Base-by-base conservation (phyloP, 1,284 basidiomycete genomes). In the Ceraceosorus guamensis region DNA sequence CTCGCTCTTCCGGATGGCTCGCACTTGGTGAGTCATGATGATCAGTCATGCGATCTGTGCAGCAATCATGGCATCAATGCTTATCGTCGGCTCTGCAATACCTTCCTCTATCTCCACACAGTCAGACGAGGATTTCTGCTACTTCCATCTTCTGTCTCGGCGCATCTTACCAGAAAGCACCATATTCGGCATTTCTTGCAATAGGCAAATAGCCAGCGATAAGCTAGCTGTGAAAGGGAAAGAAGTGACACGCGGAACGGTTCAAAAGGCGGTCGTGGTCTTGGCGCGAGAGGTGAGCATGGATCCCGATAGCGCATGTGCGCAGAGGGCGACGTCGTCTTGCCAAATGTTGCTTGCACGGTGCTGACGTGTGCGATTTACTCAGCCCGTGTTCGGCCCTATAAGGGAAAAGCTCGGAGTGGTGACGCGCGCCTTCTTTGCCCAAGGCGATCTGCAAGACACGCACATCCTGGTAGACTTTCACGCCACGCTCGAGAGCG, bases 1-100 rank as follows among this genome's bases (percentile, higher is more conserved):
- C 82, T 98, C n/a, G 95, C 93, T 0, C 82, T 99, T 18, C 93
- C 93, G 0, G 95, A 99, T 70, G 93, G 93, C 32, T 91, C 92
- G 11, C 93, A 99, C 78, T 78, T 97, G 63, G 89, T 91, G 68
- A 62, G 63, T 57, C 6, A 8, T 13, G 44, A 35, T 46, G 52
- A 8, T 39, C n/a, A 5, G 10, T 18, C 37, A 46, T 6, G 14
- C 6, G 14, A 14, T 7, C 16, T n/a, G 8, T 16, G 8, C 6
- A 13, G 6, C n/a, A 50, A 31, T 51, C 13, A 51, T 30, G 31
- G 5, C 11, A 11, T 6, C 37, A 14, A 4, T 51, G 7, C 48
- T 18, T 50, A 7, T 13, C 48, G 5, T 5, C n/a, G 18, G 6
- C 48, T 18, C n/a, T 32, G 5, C 48, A 50, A 53, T 46, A 31